These are phyloP conservation scores for Psilocybe mexicana DNA, from an alignment of 1,284 basidiomycete species.

Conservation along the genomic window DNA sequence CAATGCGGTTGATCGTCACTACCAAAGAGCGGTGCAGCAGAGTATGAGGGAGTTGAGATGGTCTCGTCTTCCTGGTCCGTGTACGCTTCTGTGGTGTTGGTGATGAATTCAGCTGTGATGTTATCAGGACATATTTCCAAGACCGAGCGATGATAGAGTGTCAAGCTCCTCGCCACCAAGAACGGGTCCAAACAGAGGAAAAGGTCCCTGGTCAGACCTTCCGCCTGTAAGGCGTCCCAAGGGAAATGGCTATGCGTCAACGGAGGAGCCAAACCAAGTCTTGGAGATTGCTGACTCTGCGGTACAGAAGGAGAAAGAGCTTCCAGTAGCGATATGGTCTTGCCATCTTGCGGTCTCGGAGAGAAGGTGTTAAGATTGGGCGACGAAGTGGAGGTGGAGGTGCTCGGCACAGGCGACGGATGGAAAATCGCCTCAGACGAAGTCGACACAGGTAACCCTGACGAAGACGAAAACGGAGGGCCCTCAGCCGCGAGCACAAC, in stretches of 20 bases:
- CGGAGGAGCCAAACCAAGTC: conserved; percentile 16
- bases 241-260: conserved; percentile 27
- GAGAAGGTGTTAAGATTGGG: conserved; percentile 60
- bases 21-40: conserved; percentile 54
- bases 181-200: conserved; percentile 59
- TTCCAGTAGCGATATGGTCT: conserved; percentile 42
- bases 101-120: conserved; percentile 48
- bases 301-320: conserved; percentile 28
- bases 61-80: conserved; percentile 17
- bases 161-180: conserved; percentile 59
- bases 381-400: conserved; percentile 40
- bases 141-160: conserved; percentile 54
- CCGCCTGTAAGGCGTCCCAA: conserved; percentile 54
- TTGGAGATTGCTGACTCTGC: conserved; percentile 14
- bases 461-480: conserved; percentile 20
- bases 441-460: conserved; percentile 40
- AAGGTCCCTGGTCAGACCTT: conserved; percentile 70
- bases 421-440: conserved; percentile 55
- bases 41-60: conserved; percentile 10
- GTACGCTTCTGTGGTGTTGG: conserved; percentile 13
- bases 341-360: conserved; percentile 52
- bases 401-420: conserved; percentile 44
- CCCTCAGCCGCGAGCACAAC: conserved; percentile 29
- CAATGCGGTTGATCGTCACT: conserved; percentile 73
- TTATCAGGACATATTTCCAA: conserved; percentile 51